Conservation (phyloP, 495 filamentous ascomycete species). For the Terfezia claveryi region DNA sequence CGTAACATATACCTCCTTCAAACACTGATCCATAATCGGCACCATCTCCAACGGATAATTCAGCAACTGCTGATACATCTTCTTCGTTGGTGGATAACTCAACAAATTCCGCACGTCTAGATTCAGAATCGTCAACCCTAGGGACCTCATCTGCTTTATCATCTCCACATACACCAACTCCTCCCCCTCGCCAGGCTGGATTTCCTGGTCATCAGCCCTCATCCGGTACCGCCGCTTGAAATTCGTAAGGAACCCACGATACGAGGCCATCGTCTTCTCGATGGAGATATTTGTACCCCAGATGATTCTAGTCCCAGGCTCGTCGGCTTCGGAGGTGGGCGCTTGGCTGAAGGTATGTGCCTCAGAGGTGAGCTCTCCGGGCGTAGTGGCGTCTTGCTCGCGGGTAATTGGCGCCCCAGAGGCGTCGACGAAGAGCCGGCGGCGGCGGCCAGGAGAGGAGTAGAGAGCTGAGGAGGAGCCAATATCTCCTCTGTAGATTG, state of each 20-base stretch:
- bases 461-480: constrained; percentile 14
- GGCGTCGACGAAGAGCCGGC: constrained; percentile 18
- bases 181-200: constrained; percentile 40
- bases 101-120: constrained; percentile 78
- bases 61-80: constrained; percentile 86
- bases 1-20: constrained; percentile 87
- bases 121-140: constrained; percentile 65
- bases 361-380: constrained; percentile 8
- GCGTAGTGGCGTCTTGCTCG: constrained; percentile 4
- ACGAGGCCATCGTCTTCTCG: constrained; percentile 60
- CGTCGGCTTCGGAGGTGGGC: constrained; percentile 70
- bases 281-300: constrained; percentile 97
- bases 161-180: constrained; percentile 68
- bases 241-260: constrained; percentile 77
- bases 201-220: constrained; percentile 37
- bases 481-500: constrained; percentile 18
- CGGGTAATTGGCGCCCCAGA: constrained; percentile 12
- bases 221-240: constrained; percentile 84
- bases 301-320: constrained; percentile 62
- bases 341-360: constrained; percentile 16
- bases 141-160: constrained; percentile 70
- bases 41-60: constrained; percentile 89
- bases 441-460: constrained; percentile 13
- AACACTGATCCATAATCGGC: constrained; percentile 79
- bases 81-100: constrained; percentile 72